Conservation (phyloP, 176 grass and related monocot genomes). For the Zea luxurians region DNA sequence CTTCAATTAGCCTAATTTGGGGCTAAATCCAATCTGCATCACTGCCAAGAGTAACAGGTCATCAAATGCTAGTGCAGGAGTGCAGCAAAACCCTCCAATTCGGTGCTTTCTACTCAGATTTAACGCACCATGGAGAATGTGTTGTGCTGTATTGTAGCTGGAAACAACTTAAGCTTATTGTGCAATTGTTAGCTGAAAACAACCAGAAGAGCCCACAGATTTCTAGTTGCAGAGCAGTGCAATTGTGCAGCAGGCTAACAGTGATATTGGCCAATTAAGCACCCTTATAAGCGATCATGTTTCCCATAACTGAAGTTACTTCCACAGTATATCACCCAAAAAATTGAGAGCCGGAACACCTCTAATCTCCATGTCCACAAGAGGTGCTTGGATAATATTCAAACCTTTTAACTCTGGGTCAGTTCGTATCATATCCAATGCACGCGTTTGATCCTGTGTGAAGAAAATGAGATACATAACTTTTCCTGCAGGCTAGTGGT, state of each 20-base stretch:
- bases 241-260: not conserved
- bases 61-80: not conserved
- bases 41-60: not conserved
- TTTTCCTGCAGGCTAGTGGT: not conserved
- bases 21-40: not conserved
- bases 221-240: not conserved
- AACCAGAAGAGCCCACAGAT: not conserved
- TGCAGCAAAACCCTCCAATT: slow-evolving; percentile 17
- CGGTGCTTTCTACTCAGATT: not conserved
- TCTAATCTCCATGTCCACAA: slow-evolving; percentile 98
- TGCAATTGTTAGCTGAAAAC: no score
- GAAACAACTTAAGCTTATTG: not conserved
- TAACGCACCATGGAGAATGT: not conserved
- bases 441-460: slow-evolving; percentile 83
- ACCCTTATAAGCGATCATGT: not conserved
- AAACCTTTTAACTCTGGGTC: slow-evolving; percentile 73
- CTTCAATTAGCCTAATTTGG: not conserved
- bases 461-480: slow-evolving; percentile 31
- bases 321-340: slow-evolving; percentile 96
- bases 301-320: slow-evolving; percentile 35
- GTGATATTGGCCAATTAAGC: not conserved
- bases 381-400: slow-evolving; percentile 77
- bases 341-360: slow-evolving; percentile 95
- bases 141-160: not conserved
- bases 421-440: slow-evolving; percentile 78